Evolutionary conservation across 352 stramenopile species (phyloP), one percentile per base, ranked within the genome.

Genomic region (Phytopythium kandeliae): DNA sequence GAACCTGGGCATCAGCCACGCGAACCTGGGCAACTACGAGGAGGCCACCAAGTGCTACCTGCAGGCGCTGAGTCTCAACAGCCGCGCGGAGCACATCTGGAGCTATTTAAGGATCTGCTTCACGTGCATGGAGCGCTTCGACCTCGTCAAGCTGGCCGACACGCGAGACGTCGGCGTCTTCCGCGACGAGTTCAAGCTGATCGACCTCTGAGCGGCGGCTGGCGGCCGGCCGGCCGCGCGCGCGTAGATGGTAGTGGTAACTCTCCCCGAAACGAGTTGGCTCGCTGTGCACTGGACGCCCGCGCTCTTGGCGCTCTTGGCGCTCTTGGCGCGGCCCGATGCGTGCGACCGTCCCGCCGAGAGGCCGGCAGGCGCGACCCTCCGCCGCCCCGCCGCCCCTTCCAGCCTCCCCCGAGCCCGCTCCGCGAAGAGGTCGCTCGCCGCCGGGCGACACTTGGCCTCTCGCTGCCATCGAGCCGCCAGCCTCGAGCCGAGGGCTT

Each of bases 71-170:
- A 89, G 80, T 41, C 79, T 99, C 40, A 99, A 99, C 74, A 83
- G 85, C 45, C 85, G 85, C 30, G 96, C 96, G 19, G 92, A 86
- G 34, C 96, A 99, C 72, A 97, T 98, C 62, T 99, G 97, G 97
- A 97, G 89, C 65, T 99, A 99, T 86, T 81, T 99, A 62, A 78
- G 96, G 54, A 98, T 99, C 74, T 95, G 92, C 51, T 97, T 99
- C 58, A 98, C 95, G 33, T 98, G 92, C 67, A 89, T 96, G 65
- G 96, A 99, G 68, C 78, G 91, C 44, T 99, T 97, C 68, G 95
- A 99, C 71, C 78, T 99, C 38, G 79, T 98, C 44, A 95, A 97
- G 55, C 60, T 97, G 34, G 87, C 87, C 25, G 86, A 92, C 63
- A 90, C 81, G 55, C 76, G 78, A 55, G 86, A 96, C 60, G 66